Evolutionary conservation across 257 asterid genomes (phyloP).

Genomic region (Fraxinus excelsior): DNA sequence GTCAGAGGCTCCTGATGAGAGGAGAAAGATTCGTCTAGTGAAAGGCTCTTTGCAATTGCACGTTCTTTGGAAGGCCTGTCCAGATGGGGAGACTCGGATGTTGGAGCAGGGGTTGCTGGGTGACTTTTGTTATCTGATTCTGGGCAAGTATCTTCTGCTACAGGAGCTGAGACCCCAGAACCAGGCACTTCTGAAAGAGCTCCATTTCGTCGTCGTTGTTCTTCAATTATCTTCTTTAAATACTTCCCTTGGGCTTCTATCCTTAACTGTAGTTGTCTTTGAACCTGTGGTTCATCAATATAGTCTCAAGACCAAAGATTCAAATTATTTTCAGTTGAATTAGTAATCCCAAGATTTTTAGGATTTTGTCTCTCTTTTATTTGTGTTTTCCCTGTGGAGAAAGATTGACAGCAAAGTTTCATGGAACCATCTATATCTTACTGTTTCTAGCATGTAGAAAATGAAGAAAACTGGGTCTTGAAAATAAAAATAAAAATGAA

Average conservation of each 20-base stretch:
- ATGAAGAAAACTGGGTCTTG: neutral
- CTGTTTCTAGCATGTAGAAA: no score
- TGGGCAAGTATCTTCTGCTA: conserved; percentile 37
- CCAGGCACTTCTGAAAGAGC: conserved; percentile 67
- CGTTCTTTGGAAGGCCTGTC: conserved; percentile 55
- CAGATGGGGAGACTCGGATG: conserved; percentile 56
- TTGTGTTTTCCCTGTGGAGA: neutral
- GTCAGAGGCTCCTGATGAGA: conserved; percentile 82
- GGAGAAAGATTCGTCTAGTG: conserved; percentile 66
- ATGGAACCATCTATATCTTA: neutral
- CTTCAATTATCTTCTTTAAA: conserved; percentile 89
- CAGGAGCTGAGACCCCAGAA: conserved; percentile 36
- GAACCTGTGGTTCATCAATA: conserved; percentile 58
- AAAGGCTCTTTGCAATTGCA: conserved; percentile 48
- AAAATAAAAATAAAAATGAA: neutral
- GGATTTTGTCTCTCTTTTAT: neutral
- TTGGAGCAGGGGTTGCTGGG: conserved; percentile 82
- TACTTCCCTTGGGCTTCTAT: conserved; percentile 97
- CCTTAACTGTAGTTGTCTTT: conserved; percentile 83
- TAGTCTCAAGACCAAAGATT: neutral
- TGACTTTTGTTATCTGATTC: conserved; percentile 55
- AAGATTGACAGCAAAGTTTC: neutral
- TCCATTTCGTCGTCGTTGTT: conserved; percentile 79
- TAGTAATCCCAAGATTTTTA: neutral
- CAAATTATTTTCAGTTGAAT: neutral